phyloP scores from a whole-genome alignment of 2,329 filamentous ascomycete species.

The Penicillium crustosum region DNA sequence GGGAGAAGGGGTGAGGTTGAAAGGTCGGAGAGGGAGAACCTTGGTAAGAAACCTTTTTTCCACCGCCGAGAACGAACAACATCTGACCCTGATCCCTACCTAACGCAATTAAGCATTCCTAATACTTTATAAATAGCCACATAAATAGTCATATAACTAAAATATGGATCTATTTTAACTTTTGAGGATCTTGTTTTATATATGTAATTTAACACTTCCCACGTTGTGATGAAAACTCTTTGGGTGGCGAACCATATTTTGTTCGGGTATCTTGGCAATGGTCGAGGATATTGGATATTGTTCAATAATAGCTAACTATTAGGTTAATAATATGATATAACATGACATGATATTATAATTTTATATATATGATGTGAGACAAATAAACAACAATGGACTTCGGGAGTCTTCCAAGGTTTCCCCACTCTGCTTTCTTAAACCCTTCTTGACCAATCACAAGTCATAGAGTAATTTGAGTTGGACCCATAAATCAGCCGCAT shows the following conservation, averaged over 20 bases:
- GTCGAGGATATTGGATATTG: not conserved
- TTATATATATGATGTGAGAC: not conserved
- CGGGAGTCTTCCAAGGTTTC: not conserved
- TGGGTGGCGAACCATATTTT: not conserved
- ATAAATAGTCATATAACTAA: not conserved
- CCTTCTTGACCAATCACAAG: constrained; percentile 13
- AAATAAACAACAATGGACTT: not conserved
- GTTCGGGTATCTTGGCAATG: not conserved
- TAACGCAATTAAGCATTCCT: not conserved
- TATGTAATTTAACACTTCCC: not conserved
- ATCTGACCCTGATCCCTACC: not conserved
- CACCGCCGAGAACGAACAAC: not conserved
- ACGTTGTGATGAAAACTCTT: not conserved
- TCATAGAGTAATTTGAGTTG: not conserved
- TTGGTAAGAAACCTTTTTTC: not conserved
- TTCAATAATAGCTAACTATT: too few relatives aligned
- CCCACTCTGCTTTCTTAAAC: constrained; percentile 15
- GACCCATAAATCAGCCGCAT: not conserved
- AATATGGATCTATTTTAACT: not conserved
- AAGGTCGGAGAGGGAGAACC: not conserved
- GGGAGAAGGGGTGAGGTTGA: not conserved
- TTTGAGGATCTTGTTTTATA: not conserved
- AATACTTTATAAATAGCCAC: not conserved
- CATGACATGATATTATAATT: not conserved
- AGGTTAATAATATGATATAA: not conserved